Percentiles rank a stretch among this genome's conserved stretches.
Evolutionary conservation across 192 early-diverging fungal genomes (phyloP).

Genomic region (Geranomyces michiganensis): DNA sequence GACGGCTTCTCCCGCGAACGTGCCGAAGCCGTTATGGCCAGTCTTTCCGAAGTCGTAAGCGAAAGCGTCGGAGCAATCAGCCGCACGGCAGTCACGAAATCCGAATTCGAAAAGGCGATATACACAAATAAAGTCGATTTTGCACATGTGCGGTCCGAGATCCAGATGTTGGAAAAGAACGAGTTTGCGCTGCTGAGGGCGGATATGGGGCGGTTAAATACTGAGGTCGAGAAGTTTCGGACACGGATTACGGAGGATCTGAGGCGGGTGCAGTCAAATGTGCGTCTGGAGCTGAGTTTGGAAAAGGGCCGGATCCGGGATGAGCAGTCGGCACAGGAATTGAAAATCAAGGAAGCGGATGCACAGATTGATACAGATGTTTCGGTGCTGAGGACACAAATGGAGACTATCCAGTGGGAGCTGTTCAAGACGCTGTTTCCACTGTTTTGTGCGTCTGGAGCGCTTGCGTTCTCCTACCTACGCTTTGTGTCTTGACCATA

Average conservation of each 20-base stretch:
- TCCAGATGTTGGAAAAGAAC: slow-evolving; percentile 88
- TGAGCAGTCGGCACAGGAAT: slow-evolving; percentile 77
- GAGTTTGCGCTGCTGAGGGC: slow-evolving; percentile 82
- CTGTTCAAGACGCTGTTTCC: slow-evolving; percentile 57
- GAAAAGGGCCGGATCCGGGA: slow-evolving; percentile 90
- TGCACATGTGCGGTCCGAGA: slow-evolving; percentile 81
- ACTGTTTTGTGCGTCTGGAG: slow-evolving; percentile 49
- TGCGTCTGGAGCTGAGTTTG: slow-evolving; percentile 82
- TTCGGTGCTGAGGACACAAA: slow-evolving; percentile 73
- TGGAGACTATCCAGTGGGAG: slow-evolving; percentile 86
- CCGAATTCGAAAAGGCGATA: slow-evolving; percentile 59
- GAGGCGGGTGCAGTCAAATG: slow-evolving; percentile 78
- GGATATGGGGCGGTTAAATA: slow-evolving; percentile 76
- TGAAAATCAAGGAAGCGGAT: slow-evolving; percentile 84
- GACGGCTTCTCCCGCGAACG: slow-evolving; percentile 73
- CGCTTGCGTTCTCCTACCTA: slow-evolving; percentile 38
- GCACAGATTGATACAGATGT: slow-evolving; percentile 89
- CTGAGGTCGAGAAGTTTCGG: slow-evolving; percentile 84
- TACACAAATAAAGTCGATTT: slow-evolving; percentile 91
- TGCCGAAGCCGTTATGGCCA: slow-evolving; percentile 76
- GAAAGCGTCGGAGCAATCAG: slow-evolving; percentile 54
- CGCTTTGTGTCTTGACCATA: no score
- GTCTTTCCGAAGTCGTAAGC: slow-evolving; percentile 68
- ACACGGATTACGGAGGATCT: slow-evolving; percentile 82
- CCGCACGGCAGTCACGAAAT: slow-evolving; percentile 34